Evolutionary conservation across 2,329 filamentous ascomycete species (phyloP), one percentile per base, ranked within the genome.

Genomic region (Sclerotinia glacialis): DNA sequence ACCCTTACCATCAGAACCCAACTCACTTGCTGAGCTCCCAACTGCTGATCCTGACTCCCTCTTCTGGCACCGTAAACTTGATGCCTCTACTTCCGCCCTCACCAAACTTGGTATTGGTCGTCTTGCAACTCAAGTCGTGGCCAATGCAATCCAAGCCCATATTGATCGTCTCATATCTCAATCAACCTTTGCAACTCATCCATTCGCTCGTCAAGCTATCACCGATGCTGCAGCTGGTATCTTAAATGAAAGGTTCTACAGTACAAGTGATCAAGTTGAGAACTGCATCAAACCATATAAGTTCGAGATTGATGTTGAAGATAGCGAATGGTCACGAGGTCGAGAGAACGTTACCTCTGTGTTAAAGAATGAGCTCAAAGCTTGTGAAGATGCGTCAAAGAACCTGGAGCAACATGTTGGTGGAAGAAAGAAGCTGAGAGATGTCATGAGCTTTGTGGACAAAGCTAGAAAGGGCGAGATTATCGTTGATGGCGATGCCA

Each of bases 281-380:
- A 98, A 98, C 76, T 99, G 94, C 76, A 96, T 99, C 79, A 99
- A 99, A 78, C 95, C 96, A 0, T 99, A 94, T 82, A 99, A 99
- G 77, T 98, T 94, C 72, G 93, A 97, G 69, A 96, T 99, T 67
- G 95, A 99, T 73, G 88, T 99, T 54, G 92, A 97, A 74, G 91
- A 93, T 49, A 83, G 87, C 9, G 96, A 99, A 77, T 99, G 95
- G 95, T 78, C 83, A 4, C 87, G 90, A 68, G 93, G 93, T 0
- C 84, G 94, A 62, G 93, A 97, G 55, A 95, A 96, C 72, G 89
- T 94, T 1, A 85, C 87, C 49, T 84, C 82, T 11, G 88, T 95
- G 1, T 80, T 99, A n/a, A 96, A 96, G 78, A 88, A 89, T 61
- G 95, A 99, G 77, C 82, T 99, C 5, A 84, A 86, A 67, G 91